phyloP scores from a whole-genome alignment of 2,329 filamentous ascomycete genomes.

The Aspergillus pseudoterreus region DNA sequence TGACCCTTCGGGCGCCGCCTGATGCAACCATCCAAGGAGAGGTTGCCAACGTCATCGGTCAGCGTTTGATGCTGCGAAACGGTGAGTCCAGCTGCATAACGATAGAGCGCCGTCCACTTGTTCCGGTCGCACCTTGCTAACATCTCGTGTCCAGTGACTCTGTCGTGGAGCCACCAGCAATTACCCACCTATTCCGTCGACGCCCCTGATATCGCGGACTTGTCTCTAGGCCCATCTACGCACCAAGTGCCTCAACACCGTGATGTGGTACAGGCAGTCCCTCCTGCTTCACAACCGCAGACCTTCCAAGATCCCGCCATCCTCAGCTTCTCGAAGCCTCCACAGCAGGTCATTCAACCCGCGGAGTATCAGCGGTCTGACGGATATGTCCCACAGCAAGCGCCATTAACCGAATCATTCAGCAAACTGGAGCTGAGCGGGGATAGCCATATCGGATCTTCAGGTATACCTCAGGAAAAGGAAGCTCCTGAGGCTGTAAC shows the following conservation, averaged over 20 bases:
- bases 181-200: slow-evolving; percentile 55
- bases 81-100: slow-evolving; percentile 48
- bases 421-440: slow-evolving; percentile 37
- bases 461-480: slow-evolving; percentile 11
- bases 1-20: slow-evolving; percentile 65
- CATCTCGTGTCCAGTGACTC: slow-evolving; percentile 38
- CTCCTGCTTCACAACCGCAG: slow-evolving; percentile 27
- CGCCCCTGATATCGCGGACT: slow-evolving; percentile 56
- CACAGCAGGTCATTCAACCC: slow-evolving; percentile 10
- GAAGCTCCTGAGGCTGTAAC: slow-evolving; percentile 15
- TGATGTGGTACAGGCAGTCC: slow-evolving; percentile 13
- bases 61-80: slow-evolving; percentile 67
- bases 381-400: slow-evolving; percentile 18
- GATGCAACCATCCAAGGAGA: slow-evolving; percentile 65
- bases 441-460: slow-evolving; percentile 16
- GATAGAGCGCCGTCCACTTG: slow-evolving; percentile 18
- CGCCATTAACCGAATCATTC: slow-evolving; percentile 35
- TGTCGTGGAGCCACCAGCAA: slow-evolving; percentile 50
- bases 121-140: slow-evolving; percentile 22
- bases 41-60: slow-evolving; percentile 66
- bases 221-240: slow-evolving; percentile 32
- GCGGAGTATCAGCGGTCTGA: slow-evolving; percentile 16
- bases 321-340: slow-evolving; percentile 57
- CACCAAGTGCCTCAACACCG: slow-evolving; percentile 14
- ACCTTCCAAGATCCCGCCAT: slow-evolving; percentile 79